Conservation (phyloP, 768 basidiomycete species). For the Tubosaeta brunneosetosa region DNA sequence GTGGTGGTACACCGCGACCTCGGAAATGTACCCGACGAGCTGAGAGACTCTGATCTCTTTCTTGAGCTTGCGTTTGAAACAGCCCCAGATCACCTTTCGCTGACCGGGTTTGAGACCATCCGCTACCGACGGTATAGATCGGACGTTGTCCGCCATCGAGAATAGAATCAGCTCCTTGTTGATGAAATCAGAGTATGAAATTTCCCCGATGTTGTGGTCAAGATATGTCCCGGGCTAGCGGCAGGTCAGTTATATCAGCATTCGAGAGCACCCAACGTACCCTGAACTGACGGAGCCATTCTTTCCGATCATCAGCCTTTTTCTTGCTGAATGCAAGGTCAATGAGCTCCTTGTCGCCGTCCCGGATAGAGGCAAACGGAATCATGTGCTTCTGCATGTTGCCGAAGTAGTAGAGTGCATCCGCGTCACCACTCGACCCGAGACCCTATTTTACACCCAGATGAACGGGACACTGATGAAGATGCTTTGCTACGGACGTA, state of each 20-base stretch:
- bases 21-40: conserved; percentile 91
- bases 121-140: conserved; percentile 90
- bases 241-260: conserved; percentile 1
- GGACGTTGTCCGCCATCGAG: conserved; percentile 99
- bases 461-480: conserved; percentile 1
- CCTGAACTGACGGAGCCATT: conserved; percentile 93
- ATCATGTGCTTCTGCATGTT: conserved; percentile 94
- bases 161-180: conserved; percentile 97
- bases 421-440: conserved; percentile 86
- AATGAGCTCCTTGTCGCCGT: conserved; percentile 83
- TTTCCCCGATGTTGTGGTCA: conserved; percentile 81
- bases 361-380: conserved; percentile 75
- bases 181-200: conserved; percentile 91
- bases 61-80: conserved; percentile 92
- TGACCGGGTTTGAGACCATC: conserved; percentile 98
- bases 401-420: conserved; percentile 90
- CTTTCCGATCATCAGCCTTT: conserved; percentile 96
- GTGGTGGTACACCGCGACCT: conserved; percentile 95
- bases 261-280: conserved; percentile 33
- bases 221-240: conserved; percentile 86
- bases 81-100: conserved; percentile 92
- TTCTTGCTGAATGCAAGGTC: conserved; percentile 99
- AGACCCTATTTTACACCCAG: conserved; percentile 63
- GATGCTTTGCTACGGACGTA: conserved; percentile 29
- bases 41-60: conserved; percentile 94